Evolutionary conservation across 371 early-diverging fungal genomes (phyloP), one percentile per base, ranked within the genome.

Genomic region (Lichtheimia corymbifera): DNA sequence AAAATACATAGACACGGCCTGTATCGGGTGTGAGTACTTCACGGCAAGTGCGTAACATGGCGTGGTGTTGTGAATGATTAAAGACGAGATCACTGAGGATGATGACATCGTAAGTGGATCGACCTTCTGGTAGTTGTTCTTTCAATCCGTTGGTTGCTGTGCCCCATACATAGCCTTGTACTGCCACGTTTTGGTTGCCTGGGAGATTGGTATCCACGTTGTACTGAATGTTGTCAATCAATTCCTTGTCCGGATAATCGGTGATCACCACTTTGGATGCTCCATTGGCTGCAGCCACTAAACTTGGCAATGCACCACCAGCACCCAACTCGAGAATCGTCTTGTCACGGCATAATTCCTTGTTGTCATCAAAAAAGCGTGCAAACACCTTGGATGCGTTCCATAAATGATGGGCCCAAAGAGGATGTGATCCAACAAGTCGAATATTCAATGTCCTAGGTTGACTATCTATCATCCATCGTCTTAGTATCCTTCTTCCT

Each of bases 341-440:
- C 65, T 92, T 93, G 50, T 77, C 77, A 6, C 64, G 50, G 6
- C 85, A 81, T 4, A 91, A 61, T 4, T 77, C 73, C 27, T 85
- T 85, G 62, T 85, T 71, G 28, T 65, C 50, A 61, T 95, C 96
- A 53, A 97, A 76, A 64, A 91, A 86, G 35, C 85, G 74, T 22
- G 94, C 89, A 79, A 94, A 84, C 41, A 85, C 83, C 64, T 89
- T 87, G 55, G 92, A 91, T 1, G 95, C 94, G 65, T 97, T 97
- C 96, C 96, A 96, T 52, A 96, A 80, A 54, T 89, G 79, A 68
- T 96, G 94, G 6, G 88, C 95, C 95, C 94, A 96, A 3, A 95
- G 78, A 18, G 91, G 90, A 66, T 93, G 93, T 2, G 88, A 80
- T 17, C 92, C 92, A 5, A 92, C 87, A 0, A 92, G 76, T 18